These are phyloP conservation scores for Knoxdaviesia proteae DNA, from an alignment of 2,329 filamentous ascomycete species.

Conservation along the genomic window DNA sequence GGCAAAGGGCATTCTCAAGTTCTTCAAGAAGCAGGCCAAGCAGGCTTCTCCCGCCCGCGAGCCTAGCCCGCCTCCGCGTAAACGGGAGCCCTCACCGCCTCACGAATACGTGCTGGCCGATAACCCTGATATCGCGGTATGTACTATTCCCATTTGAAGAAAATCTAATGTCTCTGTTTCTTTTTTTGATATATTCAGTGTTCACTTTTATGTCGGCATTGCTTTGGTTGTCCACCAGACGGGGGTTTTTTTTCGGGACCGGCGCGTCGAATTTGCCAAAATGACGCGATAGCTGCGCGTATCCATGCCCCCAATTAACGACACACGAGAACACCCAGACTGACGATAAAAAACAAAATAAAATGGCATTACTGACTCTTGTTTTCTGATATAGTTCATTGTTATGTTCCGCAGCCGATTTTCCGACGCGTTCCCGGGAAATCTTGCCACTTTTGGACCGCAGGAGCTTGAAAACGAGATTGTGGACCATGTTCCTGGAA, in stretches of 20 bases:
- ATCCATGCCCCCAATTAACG: too few relatives aligned
- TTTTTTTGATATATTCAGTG: not conserved
- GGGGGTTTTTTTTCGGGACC: too few relatives aligned
- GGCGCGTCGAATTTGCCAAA: too few relatives aligned
- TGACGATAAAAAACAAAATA: too few relatives aligned
- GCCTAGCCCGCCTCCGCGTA: conserved; percentile 45
- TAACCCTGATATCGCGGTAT: conserved; percentile 77
- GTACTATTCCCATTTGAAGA: conserved; percentile 19
- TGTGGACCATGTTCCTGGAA: conserved; percentile 54
- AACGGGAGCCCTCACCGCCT: conserved; percentile 69
- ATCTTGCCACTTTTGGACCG: conserved; percentile 72
- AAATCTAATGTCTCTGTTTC: conserved; percentile 1
- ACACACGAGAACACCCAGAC: too few relatives aligned
- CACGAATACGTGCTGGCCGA: conserved; percentile 82
- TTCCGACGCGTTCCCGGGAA: conserved; percentile 71
- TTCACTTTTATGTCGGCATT: too few relatives aligned
- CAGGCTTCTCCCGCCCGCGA: conserved; percentile 27
- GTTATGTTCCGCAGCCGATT: conserved; percentile 96
- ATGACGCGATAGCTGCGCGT: too few relatives aligned
- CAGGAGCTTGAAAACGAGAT: conserved; percentile 87
- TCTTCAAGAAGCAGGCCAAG: conserved; percentile 19
- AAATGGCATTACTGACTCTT: conserved; percentile 10
- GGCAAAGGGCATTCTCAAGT: conserved; percentile 40
- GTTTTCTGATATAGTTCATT: conserved; percentile 48
- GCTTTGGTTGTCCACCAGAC: too few relatives aligned